A percentile compares a stretch with the other conserved stretches of the same genome.
phyloP scores from a whole-genome alignment of 192 early-diverging fungal species.

The Phlyctochytrium arcticum region DNA sequence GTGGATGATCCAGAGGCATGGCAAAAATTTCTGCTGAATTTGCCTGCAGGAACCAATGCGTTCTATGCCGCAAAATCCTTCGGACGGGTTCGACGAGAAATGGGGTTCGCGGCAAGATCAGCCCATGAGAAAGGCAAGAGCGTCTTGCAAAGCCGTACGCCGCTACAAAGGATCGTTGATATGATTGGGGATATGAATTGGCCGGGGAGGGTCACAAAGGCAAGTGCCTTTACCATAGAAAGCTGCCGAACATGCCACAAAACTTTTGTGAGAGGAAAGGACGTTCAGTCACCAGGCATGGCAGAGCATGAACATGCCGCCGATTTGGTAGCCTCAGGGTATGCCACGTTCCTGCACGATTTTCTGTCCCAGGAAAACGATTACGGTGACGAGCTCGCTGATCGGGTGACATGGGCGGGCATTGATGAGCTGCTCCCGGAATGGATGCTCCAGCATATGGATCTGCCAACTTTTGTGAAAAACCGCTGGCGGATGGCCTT shows the following conservation, averaged over 20 bases:
- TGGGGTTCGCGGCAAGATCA: too few species aligned
- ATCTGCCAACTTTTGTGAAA: background rate
- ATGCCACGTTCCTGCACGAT: background rate
- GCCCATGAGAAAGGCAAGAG: background rate
- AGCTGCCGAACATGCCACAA: background rate
- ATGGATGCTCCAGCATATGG: background rate
- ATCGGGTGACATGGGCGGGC: background rate
- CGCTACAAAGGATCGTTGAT: too few species aligned
- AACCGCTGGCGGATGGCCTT: background rate
- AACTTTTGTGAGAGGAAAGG: background rate
- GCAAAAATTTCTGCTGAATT: background rate
- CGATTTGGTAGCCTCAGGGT: background rate
- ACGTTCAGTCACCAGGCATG: background rate
- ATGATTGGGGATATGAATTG: background rate
- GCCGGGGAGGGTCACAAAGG: background rate
- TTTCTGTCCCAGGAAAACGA: background rate
- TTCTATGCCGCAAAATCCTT: background rate
- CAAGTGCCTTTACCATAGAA: background rate
- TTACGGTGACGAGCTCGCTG: background rate
- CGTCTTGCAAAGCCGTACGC: too few species aligned
- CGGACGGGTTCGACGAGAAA: background rate
- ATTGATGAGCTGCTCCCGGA: background rate
- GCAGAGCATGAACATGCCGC: too few species aligned
- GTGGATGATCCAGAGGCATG: background rate
- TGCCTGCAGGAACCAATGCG: background rate